Evolutionary conservation across 2,329 filamentous ascomycete genomes (phyloP).

Genomic region (Rutstroemia sp.): DNA sequence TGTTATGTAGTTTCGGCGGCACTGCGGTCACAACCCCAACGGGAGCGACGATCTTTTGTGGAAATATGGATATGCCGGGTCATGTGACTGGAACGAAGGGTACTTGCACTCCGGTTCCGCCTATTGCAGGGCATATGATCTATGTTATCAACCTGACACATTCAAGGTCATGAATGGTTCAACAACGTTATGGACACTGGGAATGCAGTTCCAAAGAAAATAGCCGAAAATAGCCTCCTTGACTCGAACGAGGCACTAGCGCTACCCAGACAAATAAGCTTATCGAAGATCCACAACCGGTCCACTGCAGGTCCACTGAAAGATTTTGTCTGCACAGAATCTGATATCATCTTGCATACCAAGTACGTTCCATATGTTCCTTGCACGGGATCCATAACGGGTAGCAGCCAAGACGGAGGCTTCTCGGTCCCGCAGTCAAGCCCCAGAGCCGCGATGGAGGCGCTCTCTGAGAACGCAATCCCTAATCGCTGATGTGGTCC

Average conservation of each 20-base stretch:
- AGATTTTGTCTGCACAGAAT: neutral
- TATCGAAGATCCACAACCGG: slow-evolving; percentile 7
- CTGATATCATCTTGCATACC: slow-evolving; percentile 11
- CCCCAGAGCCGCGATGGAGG: no score
- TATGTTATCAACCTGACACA: no score
- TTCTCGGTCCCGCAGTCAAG: no score
- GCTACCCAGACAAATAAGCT: neutral
- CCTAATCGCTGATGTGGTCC: no score
- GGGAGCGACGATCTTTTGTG: neutral
- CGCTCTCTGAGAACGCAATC: no score
- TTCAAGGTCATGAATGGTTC: no score
- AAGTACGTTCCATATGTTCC: neutral
- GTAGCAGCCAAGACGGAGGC: no score
- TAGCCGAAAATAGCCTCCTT: neutral
- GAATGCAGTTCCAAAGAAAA: neutral
- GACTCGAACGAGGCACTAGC: neutral
- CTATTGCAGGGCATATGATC: no score
- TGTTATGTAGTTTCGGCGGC: slow-evolving; percentile 2
- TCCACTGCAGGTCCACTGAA: neutral
- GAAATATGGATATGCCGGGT: neutral
- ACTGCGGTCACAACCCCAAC: slow-evolving; percentile 3
- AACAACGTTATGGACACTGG: no score
- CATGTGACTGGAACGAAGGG: neutral
- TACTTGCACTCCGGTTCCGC: no score
- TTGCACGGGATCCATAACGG: neutral